These are phyloP conservation scores for Metarhizium robertsii DNA, from an alignment of 2,329 filamentous ascomycete genomes.

Conservation along the genomic window DNA sequence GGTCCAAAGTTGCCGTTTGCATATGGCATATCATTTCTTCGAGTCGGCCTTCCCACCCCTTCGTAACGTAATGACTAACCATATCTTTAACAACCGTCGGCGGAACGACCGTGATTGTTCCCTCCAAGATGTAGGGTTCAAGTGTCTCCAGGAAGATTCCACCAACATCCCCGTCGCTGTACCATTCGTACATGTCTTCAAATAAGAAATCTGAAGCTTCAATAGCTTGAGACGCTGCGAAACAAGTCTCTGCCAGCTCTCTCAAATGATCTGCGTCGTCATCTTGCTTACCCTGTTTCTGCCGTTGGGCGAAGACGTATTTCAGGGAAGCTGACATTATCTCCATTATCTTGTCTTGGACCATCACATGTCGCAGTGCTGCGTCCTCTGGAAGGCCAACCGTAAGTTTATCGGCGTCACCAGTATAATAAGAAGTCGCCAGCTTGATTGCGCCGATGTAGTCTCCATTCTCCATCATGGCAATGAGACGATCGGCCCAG, in stretches of 20 bases:
- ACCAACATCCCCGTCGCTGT: constrained; percentile 64
- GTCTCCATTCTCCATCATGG: constrained; percentile 94
- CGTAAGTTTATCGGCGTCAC: constrained; percentile 86
- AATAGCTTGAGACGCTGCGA: constrained; percentile 72
- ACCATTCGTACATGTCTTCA: constrained; percentile 83
- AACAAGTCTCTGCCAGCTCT: constrained; percentile 74
- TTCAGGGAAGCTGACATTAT: constrained; percentile 89
- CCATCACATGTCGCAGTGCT: constrained; percentile 64
- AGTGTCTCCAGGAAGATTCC: constrained; percentile 79
- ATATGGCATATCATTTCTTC: constrained; percentile 95
- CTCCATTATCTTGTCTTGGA: constrained; percentile 80
- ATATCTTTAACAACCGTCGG: constrained; percentile 79
- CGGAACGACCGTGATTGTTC: constrained; percentile 64
- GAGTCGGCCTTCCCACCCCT: constrained; percentile 65
- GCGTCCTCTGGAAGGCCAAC: constrained; percentile 87
- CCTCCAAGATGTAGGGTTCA: constrained; percentile 79
- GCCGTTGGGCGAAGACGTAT: constrained; percentile 68
- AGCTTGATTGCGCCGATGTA: constrained; percentile 86
- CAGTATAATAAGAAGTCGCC: constrained; percentile 85
- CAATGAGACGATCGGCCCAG: constrained; percentile 89
- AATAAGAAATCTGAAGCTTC: constrained; percentile 77
- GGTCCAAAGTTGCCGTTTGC: constrained; percentile 81
- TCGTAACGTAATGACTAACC: constrained; percentile 69
- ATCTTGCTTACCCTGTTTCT: constrained; percentile 32
- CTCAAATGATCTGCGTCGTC: constrained; percentile 53